Conservation (phyloP, 2,329 filamentous ascomycete genomes). For the Aspergillus ruber region DNA sequence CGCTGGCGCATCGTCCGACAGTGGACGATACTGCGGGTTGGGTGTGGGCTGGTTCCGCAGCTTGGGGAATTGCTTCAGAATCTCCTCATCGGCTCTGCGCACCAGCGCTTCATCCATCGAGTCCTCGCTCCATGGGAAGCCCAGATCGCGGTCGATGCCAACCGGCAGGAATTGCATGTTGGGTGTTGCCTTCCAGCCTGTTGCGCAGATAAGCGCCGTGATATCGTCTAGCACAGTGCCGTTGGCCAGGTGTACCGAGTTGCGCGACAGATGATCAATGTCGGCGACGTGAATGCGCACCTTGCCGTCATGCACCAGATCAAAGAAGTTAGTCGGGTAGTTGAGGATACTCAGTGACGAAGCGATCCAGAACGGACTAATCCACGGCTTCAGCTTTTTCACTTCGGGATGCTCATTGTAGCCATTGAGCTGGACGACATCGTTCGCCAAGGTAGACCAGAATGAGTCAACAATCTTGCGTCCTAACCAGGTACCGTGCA, state of each 20-base stretch:
- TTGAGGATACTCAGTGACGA: slow-evolving; percentile 56
- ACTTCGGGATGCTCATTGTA: slow-evolving; percentile 42
- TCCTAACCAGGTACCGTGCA: slow-evolving; percentile 49
- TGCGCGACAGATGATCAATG: slow-evolving; percentile 43
- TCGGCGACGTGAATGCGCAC: slow-evolving; percentile 53
- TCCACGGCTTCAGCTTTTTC: slow-evolving; percentile 42
- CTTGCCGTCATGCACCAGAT: slow-evolving; percentile 48
- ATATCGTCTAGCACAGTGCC: slow-evolving; percentile 38
- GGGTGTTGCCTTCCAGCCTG: slow-evolving; percentile 50
- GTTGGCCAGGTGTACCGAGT: slow-evolving; percentile 43
- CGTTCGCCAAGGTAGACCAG: slow-evolving; percentile 47
- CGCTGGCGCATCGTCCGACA: slow-evolving; percentile 28
- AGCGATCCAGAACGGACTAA: slow-evolving; percentile 48
- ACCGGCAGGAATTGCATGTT: slow-evolving; percentile 44
- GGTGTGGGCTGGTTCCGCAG: slow-evolving; percentile 38
- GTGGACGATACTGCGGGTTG: slow-evolving; percentile 19
- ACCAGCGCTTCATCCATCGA: slow-evolving; percentile 32
- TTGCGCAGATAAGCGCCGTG: slow-evolving; percentile 50
- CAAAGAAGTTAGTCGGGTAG: slow-evolving; percentile 53
- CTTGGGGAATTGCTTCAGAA: slow-evolving; percentile 46
- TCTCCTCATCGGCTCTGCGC: slow-evolving; percentile 44
- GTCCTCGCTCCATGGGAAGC: slow-evolving; percentile 37
- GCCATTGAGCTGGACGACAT: slow-evolving; percentile 43
- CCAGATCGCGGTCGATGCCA: slow-evolving; percentile 39
- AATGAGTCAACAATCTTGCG: slow-evolving; percentile 46